phyloP scores from a whole-genome alignment of 1,284 basidiomycete genomes.

The Trametes sp. region DNA sequence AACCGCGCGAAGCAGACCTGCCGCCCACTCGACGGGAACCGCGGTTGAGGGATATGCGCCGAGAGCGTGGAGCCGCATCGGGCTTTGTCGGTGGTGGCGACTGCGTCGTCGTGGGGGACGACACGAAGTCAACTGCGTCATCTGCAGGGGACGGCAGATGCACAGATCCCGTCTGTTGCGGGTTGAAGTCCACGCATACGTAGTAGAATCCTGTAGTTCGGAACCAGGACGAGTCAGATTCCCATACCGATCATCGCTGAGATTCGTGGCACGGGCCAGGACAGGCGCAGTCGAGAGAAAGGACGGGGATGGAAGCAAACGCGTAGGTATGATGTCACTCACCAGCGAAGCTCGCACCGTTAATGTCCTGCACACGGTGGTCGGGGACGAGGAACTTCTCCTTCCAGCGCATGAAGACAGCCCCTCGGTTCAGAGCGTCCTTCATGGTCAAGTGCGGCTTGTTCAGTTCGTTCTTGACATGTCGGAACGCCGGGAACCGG shows the following conservation, averaged over 20 bases:
- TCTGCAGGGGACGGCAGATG: conserved; percentile 89
- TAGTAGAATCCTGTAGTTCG: conserved; percentile 62
- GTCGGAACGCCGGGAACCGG: conserved; percentile 89
- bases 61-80: conserved; percentile 35
- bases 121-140: conserved; percentile 65
- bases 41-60: conserved; percentile 38
- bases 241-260: conserved; percentile 7
- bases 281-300: too few species aligned
- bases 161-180: conserved; percentile 49
- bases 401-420: conserved; percentile 96
- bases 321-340: conserved; percentile 23
- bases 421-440: conserved; percentile 70
- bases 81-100: conserved; percentile 31
- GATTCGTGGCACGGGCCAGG: not conserved
- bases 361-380: conserved; percentile 93
- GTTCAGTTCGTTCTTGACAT: conserved; percentile 77
- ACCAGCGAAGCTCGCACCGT: conserved; percentile 96
- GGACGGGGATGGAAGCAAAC: not conserved
- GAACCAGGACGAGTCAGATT: conserved; percentile 33
- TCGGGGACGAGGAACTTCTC: conserved; percentile 95
- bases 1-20: conserved; percentile 38
- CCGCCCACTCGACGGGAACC: conserved; percentile 36
- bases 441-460: conserved; percentile 79
- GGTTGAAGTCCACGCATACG: conserved; percentile 58
- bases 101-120: conserved; percentile 39